Conservation (phyloP, 305 asterid species). For the Fraxinus baroniana region DNA sequence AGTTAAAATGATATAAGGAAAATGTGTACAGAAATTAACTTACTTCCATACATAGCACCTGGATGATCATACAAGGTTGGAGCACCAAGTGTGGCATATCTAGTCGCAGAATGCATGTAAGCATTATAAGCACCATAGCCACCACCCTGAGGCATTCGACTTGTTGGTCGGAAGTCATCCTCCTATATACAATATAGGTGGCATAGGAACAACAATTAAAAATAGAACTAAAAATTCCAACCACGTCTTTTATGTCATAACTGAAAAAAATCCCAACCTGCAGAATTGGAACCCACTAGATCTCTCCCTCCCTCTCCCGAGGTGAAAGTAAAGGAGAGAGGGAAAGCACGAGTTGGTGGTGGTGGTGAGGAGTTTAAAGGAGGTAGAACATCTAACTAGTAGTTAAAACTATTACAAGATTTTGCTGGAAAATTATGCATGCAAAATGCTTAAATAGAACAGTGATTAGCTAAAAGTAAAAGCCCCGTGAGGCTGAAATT, state of each 20-base stretch:
- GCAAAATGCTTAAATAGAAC: background rate
- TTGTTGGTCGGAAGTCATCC: slow-evolving; percentile 77
- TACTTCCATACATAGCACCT: slow-evolving; percentile 77
- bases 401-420: background rate
- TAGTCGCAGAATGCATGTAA: slow-evolving; percentile 81
- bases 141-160: slow-evolving; percentile 61
- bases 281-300: background rate
- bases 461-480: background rate
- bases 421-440: slow-evolving; percentile 10
- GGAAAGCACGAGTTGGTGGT: background rate
- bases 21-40: slow-evolving; percentile 30
- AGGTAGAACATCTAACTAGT: background rate
- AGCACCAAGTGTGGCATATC: slow-evolving; percentile 97
- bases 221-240: background rate
- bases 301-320: background rate
- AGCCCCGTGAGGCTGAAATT: slow-evolving; percentile 4
- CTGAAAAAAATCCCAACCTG: background rate
- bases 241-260: background rate
- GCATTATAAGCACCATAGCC: slow-evolving; percentile 97
- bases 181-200: slow-evolving; percentile 41
- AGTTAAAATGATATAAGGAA: background rate
- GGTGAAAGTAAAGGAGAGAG: background rate
- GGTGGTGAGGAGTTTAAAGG: background rate
- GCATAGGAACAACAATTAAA: background rate
- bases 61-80: slow-evolving; percentile 86